Base-by-base conservation (phyloP, 768 basidiomycete species). In the Lyophyllum shimeji region DNA sequence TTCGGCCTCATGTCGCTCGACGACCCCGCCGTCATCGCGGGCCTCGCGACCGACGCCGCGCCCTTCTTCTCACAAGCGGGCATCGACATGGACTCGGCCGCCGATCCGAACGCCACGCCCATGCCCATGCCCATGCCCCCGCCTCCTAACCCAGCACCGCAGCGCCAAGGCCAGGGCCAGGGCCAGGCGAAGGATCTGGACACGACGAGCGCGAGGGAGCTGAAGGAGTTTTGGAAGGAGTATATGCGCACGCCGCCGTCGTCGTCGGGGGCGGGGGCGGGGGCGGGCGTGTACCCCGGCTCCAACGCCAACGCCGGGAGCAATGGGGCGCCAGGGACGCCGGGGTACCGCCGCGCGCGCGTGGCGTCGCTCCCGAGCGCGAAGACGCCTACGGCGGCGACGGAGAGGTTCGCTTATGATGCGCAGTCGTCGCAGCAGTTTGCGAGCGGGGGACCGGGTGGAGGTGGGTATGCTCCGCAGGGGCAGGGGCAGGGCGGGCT, bases 1-100 rank as follows among this genome's bases (percentile, higher is more conserved):
- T 91, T 93, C 65, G 90, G 87, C 7, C 76, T 87, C 50, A 82
- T 93, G 84, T 84, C 83, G 18, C 76, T 93, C 49, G 89, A 90
- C 54, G 90, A 92, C 64, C 82, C 84, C 1, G 80, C 80, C 52
- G 84, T 86, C 7, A 75, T 90, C 34, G 84, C 87, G 0, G 81
- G 85, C 1, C 74, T 89, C 46, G 68, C 83, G 1, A 68, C 67
- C 3, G 85, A 86, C 55, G 81, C 77, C 6, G 76, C 80, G 13
- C 84, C 87, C 0, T 90, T 90, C 75, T 90, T 90, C 67, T 67
- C 73, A 7, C 65, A 64, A 20, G 46, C 54, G 12, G 53, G 27
- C 33, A 55, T 55, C 33, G 23, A 39, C 31, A 15, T 42, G 46
- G 56, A 61, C 12, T 7, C 42, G 27, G 37, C 57, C 15, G 37